A percentile compares a stretch with the other conserved stretches of the same genome.
phyloP scores from a whole-genome alignment of 2,329 filamentous ascomycete genomes.

The Sporothrix mexicana region DNA sequence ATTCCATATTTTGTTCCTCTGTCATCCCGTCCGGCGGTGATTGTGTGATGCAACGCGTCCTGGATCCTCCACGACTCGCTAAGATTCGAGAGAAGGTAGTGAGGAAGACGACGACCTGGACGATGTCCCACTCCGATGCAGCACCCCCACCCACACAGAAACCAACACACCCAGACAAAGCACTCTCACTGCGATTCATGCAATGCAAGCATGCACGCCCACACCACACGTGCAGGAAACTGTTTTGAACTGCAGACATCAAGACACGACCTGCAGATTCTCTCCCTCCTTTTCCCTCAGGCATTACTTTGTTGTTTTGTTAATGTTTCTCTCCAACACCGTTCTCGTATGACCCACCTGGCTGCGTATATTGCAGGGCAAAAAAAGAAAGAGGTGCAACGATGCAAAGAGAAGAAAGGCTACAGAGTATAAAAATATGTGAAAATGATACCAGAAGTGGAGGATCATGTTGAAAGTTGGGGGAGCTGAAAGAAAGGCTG shows the following conservation, averaged over 20 bases:
- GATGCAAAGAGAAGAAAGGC: not conserved
- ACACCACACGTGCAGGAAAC: slow-evolving; percentile 16
- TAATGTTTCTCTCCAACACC: not conserved
- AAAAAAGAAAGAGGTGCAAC: not conserved
- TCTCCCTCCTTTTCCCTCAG: no score
- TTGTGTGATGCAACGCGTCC: not conserved
- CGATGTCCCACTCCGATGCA: not conserved
- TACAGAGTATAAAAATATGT: no score
- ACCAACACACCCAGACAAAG: slow-evolving; percentile 5
- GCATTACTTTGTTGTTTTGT: not conserved
- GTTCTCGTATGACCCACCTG: slow-evolving; percentile 23
- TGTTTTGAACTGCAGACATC: no score
- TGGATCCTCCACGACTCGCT: not conserved
- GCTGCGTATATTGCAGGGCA: not conserved
- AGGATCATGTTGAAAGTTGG: not conserved
- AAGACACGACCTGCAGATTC: no score
- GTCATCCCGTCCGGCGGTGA: not conserved
- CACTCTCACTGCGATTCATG: slow-evolving; percentile 7
- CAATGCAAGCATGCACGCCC: slow-evolving; percentile 19
- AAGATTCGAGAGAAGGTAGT: not conserved
- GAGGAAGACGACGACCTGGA: not conserved
- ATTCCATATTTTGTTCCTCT: no score
- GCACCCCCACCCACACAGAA: not conserved
- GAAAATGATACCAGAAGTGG: not conserved
- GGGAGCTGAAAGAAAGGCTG: not conserved